A percentile compares a stretch with the other conserved stretches of the same genome.
Conservation (phyloP, 2,329 filamentous ascomycete species). For the Sporothrix inflata region DNA sequence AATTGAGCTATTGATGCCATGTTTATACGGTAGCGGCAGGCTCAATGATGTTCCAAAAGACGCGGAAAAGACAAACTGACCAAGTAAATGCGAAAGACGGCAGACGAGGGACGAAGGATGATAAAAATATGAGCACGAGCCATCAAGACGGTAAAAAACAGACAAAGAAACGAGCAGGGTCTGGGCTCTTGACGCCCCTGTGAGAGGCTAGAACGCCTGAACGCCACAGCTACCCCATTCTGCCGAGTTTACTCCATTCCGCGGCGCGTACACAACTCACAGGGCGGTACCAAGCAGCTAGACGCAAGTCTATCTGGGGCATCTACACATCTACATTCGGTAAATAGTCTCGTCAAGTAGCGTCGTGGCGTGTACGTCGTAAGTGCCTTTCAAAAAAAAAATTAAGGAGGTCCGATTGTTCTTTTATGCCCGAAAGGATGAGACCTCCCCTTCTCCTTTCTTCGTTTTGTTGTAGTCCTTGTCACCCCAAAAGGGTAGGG, state of each 20-base stretch:
- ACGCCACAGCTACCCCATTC: neutral
- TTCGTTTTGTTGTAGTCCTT: too few relatives aligned
- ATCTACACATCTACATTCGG: neutral
- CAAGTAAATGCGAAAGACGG: neutral
- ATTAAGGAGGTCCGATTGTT: neutral
- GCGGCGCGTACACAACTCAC: too few relatives aligned
- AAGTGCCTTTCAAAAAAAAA: neutral
- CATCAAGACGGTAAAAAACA: neutral
- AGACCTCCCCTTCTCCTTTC: neutral
- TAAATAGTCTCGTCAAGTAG: neutral
- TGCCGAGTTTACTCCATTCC: neutral
- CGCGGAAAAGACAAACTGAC: neutral
- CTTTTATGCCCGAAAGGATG: neutral
- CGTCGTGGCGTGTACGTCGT: neutral
- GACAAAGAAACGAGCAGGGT: neutral
- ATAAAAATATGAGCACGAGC: neutral
- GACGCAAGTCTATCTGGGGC: too few relatives aligned
- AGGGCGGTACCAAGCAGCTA: too few relatives aligned
- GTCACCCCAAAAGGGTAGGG: too few relatives aligned
- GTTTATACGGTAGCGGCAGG: neutral
- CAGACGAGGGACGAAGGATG: neutral
- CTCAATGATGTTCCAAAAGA: neutral
- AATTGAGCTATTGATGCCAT: neutral
- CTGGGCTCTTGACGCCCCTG: neutral
- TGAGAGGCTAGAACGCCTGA: neutral